Base-by-base conservation (phyloP, 2,329 filamentous ascomycete species). In the Colletotrichum euphorbiae region DNA sequence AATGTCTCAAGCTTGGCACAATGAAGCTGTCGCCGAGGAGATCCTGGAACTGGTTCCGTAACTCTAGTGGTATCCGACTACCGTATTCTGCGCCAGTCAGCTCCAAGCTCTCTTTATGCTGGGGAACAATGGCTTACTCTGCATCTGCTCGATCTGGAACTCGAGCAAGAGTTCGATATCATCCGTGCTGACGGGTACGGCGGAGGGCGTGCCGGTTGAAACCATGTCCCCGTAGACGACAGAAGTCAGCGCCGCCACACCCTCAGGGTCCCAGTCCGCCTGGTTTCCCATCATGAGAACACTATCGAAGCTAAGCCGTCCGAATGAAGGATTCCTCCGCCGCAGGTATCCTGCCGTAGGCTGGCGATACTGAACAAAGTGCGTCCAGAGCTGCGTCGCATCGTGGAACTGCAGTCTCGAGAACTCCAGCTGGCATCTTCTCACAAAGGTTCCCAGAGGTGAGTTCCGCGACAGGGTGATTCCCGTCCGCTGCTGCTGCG, bases 71-170 rank as follows among this genome's bases (percentile, higher is more conserved):
- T 45, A 98, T 88, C 73, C 95, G 87, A 67, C 87, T 91, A 9
- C 95, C 95, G 71, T 91, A 87, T 76, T 89, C 91, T 93, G 63
- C 3, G 46, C 42, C 8, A 2, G 62, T 69, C 1, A 36, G 61
- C 58, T 3, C 12, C 51, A n/a, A 0, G 9, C 8, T 52, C 2
- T 46, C 3, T 21, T 15, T 3, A 12, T n/a, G n/a, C 21, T 1
- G 8, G 8, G 2, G 17, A 5, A 31, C 31, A 5, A 31, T 11
- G 8, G 13, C 82, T 74, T 80, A 91, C 91, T 92, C 77, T 98
- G 94, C 81, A 98, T 89, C 77, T 93, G 90, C 71, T 93, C 90
- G 42, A 98, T 90, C 75, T 97, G 94, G 73, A 96, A 97, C 72
- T 97, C 93, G 19, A 98, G 81, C 31, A 98, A 81, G 33, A 87